A percentile compares a stretch with the other conserved stretches of the same genome.
These are phyloP conservation scores for Coprinopsis marcescibilis DNA, from an alignment of 768 basidiomycete genomes.

Conservation along the genomic window DNA sequence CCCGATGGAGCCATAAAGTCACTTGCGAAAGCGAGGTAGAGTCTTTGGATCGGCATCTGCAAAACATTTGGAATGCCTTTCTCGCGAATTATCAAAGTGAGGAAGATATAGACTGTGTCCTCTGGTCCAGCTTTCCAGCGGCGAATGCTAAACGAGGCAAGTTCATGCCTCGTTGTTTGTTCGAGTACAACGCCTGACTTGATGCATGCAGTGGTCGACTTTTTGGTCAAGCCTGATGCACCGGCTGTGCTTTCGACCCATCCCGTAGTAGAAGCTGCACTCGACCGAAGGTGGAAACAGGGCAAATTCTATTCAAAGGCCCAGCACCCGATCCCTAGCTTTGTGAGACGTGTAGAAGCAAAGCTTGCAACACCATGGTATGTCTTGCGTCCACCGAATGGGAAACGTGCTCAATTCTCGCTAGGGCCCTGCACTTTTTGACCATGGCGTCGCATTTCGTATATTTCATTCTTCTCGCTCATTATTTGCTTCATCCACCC, in stretches of 20 bases:
- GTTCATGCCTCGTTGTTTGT: no score
- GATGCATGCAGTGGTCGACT: conserved; percentile 37
- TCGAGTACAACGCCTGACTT: no score
- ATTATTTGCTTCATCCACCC: conserved; percentile 39
- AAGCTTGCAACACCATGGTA: conserved; percentile 12
- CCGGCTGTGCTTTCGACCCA: conserved; percentile 35
- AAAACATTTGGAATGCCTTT: conserved; percentile 36
- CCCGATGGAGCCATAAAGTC: conserved; percentile 33
- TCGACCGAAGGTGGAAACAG: conserved; percentile 36
- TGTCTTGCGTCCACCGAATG: conserved; percentile 26
- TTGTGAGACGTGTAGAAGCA: background rate
- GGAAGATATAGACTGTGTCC: conserved; percentile 38
- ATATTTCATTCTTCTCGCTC: conserved; percentile 37
- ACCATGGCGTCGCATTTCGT: conserved; percentile 34
- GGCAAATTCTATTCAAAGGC: conserved; percentile 13
- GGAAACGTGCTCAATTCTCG: conserved; percentile 23
- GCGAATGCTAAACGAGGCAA: no score
- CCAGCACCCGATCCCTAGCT: background rate
- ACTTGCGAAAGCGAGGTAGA: conserved; percentile 19
- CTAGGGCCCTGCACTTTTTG: conserved; percentile 27
- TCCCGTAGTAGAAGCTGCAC: conserved; percentile 32
- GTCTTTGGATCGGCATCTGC: conserved; percentile 28
- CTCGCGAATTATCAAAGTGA: conserved; percentile 33
- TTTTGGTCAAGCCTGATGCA: conserved; percentile 25
- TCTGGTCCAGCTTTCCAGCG: conserved; percentile 46